These are phyloP conservation scores for Glaciozyma martinii DNA, from an alignment of 768 basidiomycete genomes.

Conservation along the genomic window DNA sequence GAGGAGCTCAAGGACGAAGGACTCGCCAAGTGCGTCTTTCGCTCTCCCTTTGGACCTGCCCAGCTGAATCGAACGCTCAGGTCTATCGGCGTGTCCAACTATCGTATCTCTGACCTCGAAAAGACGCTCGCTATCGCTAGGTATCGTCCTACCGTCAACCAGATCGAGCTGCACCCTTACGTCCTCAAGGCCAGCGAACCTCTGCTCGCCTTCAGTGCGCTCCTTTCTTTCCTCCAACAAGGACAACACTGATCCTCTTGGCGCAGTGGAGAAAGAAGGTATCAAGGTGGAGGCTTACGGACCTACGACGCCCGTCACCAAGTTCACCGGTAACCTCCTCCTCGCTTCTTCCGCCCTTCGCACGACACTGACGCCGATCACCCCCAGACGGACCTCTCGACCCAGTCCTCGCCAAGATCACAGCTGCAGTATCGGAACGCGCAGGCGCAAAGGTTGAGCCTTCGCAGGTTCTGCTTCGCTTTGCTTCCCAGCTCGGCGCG, in stretches of 20 bases:
- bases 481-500: conserved; percentile 19
- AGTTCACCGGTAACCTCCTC: neutral
- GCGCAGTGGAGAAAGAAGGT: conserved; percentile 27
- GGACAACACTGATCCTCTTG: conserved; percentile 30
- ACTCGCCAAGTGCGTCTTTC: conserved; percentile 48
- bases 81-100: conserved; percentile 44
- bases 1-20: conserved; percentile 16
- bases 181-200: conserved; percentile 32
- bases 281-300: conserved; percentile 24
- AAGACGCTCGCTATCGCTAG: conserved; percentile 13
- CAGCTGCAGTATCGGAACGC: conserved; percentile 5
- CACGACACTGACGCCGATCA: no score
- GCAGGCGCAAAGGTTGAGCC: conserved; percentile 10
- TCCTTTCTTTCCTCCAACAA: neutral
- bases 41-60: conserved; percentile 41
- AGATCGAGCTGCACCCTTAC: conserved; percentile 44
- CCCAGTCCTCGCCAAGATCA: conserved; percentile 7
- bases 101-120: conserved; percentile 39
- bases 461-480: conserved; percentile 26
- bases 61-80: conserved; percentile 39
- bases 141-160: conserved; percentile 1
- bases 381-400: neutral
- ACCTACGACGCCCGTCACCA: conserved; percentile 16
- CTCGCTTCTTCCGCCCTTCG: no score
- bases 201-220: conserved; percentile 33